Evolutionary conservation across 2,329 filamentous ascomycete species (phyloP), one percentile per base, ranked within the genome.

Genomic region (Monilinia laxa): DNA sequence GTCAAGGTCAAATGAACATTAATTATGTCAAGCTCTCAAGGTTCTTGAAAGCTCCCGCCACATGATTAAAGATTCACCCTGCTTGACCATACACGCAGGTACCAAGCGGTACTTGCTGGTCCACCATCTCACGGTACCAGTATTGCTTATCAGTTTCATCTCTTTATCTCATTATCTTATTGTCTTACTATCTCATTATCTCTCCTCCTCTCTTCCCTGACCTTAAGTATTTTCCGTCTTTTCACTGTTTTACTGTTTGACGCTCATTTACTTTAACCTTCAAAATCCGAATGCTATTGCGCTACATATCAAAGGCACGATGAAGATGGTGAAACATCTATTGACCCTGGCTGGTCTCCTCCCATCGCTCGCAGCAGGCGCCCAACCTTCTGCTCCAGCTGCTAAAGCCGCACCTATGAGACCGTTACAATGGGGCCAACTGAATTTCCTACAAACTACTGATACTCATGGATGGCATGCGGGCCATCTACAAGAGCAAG

Each of bases 391-490:
- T 66, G 92, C 94, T 64, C 88, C 88, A n/a, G 79, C 85, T 52
- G 92, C 95, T 10, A 84, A 94, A 68, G 84, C 87, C 67, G 92
- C 90, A 65, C 93, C 93, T 56, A 86, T 98, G 79, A 89, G 94
- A 74, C 85, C 92, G 72, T 83, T 99, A 64, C 85, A 87, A 73
- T 97, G 93, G 92, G 93, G 91, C n/a, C 90, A 97, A 77, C 84
- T 98, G 75, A 98, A 98, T 82, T 96, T 97, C 78, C 80, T 99
- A n/a, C 93, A 96, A 76, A 98, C 95, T 0, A 98, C 95, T 52
- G 91, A 98, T 77, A 95, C 91, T 5, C 95, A 98, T 79, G 94
- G 95, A 73, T 99, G 95, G 95, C 89, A 96, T 76, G 92, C 87
- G 12, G 95, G 95, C 1, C 95, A 99, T 81, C 80, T 98, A 6